Evolutionary conservation across 371 early-diverging fungal genomes (phyloP).

Genomic region (Mortierella sp.): DNA sequence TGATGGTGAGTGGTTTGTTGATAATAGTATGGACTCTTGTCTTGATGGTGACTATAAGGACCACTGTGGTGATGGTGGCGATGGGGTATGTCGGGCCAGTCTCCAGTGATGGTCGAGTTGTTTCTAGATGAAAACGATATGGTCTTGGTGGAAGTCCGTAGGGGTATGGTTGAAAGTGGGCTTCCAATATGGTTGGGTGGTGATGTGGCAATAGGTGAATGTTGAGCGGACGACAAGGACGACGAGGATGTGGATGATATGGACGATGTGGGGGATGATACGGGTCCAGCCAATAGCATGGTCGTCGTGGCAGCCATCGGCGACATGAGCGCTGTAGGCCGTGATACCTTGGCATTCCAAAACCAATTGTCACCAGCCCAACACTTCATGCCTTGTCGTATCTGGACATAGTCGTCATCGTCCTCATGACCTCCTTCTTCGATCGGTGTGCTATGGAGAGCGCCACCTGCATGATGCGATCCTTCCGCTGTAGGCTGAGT

Average conservation of each 20-base stretch:
- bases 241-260: constrained; percentile 1
- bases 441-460: constrained; percentile 1
- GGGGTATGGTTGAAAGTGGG: background rate
- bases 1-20: constrained; percentile 1
- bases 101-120: background rate
- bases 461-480: constrained; percentile 1
- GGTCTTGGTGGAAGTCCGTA: background rate
- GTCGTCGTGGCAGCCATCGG: constrained; percentile 10
- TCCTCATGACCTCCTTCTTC: constrained; percentile 53
- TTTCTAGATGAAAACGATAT: background rate
- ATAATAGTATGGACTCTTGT: background rate
- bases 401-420: constrained; percentile 50
- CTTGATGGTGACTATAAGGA: constrained; percentile 1
- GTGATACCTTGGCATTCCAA: constrained; percentile 40
- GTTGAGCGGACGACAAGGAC: background rate
- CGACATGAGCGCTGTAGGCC: constrained; percentile 14
- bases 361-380: constrained; percentile 52
- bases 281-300: constrained; percentile 6
- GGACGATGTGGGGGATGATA: constrained; percentile 3
- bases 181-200: background rate
- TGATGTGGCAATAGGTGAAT: background rate
- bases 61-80: background rate
- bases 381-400: constrained; percentile 53
- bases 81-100: background rate
- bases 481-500: constrained; percentile 1